These are phyloP conservation scores for Neurospora sp. DNA, from an alignment of 495 filamentous ascomycete species.

Conservation along the genomic window DNA sequence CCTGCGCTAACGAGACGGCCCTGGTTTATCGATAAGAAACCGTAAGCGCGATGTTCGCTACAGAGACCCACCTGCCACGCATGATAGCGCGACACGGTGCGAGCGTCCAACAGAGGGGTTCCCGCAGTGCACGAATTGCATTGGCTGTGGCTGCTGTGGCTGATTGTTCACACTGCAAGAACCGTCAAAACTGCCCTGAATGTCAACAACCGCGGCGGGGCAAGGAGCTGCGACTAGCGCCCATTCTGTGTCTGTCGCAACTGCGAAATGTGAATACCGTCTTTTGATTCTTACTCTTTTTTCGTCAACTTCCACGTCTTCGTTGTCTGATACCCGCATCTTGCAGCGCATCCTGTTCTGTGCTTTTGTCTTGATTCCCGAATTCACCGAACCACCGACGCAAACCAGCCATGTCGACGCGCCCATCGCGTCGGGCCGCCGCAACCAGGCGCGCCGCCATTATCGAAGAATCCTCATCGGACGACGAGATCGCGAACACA, in stretches of 20 bases:
- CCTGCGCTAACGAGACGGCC: neutral
- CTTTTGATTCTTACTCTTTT: neutral
- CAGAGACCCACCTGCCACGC: neutral
- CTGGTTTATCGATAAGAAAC: neutral
- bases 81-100: neutral
- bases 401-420: constrained; percentile 44
- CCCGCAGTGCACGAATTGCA: neutral
- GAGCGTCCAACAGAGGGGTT: neutral
- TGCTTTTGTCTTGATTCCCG: neutral
- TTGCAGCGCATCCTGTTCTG: neutral
- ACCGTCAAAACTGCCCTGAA: constrained; percentile 5
- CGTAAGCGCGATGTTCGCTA: neutral
- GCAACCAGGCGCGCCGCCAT: constrained; percentile 53
- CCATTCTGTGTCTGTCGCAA: neutral
- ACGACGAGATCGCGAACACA: constrained; percentile 54
- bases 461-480: constrained; percentile 54
- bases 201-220: constrained; percentile 17
- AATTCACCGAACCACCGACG: neutral
- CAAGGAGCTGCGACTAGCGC: constrained; percentile 3
- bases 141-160: constrained; percentile 16
- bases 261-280: neutral
- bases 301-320: neutral
- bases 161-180: constrained; percentile 26
- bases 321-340: neutral
- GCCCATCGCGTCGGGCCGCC: constrained; percentile 67